Evolutionary conservation across 2,329 filamentous ascomycete genomes (phyloP), one percentile per base, ranked within the genome.

Genomic region (Fulvia fulva): DNA sequence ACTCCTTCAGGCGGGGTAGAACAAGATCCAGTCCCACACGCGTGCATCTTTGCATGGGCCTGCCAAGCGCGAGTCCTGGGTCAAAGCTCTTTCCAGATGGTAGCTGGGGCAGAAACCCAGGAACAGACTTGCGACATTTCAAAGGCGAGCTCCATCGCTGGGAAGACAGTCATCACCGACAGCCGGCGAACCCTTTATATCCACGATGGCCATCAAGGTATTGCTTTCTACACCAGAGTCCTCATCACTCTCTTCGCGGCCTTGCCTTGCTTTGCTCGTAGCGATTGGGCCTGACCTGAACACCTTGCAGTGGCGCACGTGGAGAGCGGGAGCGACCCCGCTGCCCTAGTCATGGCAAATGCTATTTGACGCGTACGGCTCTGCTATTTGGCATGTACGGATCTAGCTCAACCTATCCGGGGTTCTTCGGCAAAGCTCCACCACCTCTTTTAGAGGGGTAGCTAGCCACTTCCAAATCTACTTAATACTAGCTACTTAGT

Each of bases 1-100:
- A 23, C 8, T 50, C 22, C 47, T 32, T 47, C 47, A 50, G 26
- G 47, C 47, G 47, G 47, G 47, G 47, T 50, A 50, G 26, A 32
- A n/a, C n/a, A n/a, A n/a, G n/a, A n/a, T n/a, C n/a, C 14, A 41
- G 16, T 41, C 37, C 37, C 12, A 41, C 37, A 1, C 19, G 37
- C 37, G 37, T 19, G 37, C 37, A 41, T 41, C 37, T 41, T 41
- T 41, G 19, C 37, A 41, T 19, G 37, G 16, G 16, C 37, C 37
- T 41, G 3, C 12, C 37, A 41, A 41, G 14, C 37, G 19, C 14
- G 14, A 32, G 37, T 8, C 37, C 37, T n/a, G 37, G n/a, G 16
- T 41, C 14, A n/a, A 41, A 41, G 37, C 37, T 41, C 37, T 16
- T n/a, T 16, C 37, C 37, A 41, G 37, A 14, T 16, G 34, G 34